Conservation (phyloP, 345 rosid genomes). For the Corchorus olitorius region DNA sequence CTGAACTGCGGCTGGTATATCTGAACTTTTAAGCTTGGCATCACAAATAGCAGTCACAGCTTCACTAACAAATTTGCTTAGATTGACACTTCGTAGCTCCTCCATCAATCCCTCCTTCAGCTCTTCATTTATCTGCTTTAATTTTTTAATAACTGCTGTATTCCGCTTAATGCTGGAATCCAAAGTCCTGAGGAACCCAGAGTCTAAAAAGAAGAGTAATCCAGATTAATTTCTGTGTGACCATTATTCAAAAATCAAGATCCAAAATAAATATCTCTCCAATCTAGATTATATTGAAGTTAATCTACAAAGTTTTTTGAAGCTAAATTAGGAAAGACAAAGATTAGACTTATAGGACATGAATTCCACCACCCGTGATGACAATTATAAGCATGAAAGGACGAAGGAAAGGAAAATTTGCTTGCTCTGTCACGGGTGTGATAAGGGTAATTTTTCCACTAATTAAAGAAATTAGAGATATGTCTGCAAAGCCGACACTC, state of each 20-base stretch:
- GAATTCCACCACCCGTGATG: background rate
- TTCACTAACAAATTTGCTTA: constrained; percentile 95
- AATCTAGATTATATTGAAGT: background rate
- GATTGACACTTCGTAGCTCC: constrained; percentile 76
- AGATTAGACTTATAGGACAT: background rate
- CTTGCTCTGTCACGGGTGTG: background rate
- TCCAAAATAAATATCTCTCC: constrained; percentile 8
- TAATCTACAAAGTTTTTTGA: background rate
- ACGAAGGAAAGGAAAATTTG: background rate
- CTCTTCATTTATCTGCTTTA: constrained; percentile 94
- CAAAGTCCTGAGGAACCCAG: constrained; percentile 81
- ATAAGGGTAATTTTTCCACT: background rate
- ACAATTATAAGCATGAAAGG: background rate
- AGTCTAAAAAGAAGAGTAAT: constrained; percentile 52
- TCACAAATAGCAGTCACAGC: constrained; percentile 95
- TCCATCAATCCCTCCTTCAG: constrained; percentile 88
- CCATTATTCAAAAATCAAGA: constrained; percentile 21
- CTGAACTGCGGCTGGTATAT: constrained; percentile 96
- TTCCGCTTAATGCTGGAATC: constrained; percentile 96
- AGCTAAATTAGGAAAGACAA: background rate
- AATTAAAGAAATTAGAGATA: background rate
- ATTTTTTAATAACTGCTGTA: constrained; percentile 90
- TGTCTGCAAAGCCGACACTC: background rate
- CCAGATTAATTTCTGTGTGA: constrained; percentile 29
- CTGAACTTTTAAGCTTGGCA: constrained; percentile 89